phyloP scores from a whole-genome alignment of 2,329 filamentous ascomycete genomes.

The Cryoendolithus antarcticus region DNA sequence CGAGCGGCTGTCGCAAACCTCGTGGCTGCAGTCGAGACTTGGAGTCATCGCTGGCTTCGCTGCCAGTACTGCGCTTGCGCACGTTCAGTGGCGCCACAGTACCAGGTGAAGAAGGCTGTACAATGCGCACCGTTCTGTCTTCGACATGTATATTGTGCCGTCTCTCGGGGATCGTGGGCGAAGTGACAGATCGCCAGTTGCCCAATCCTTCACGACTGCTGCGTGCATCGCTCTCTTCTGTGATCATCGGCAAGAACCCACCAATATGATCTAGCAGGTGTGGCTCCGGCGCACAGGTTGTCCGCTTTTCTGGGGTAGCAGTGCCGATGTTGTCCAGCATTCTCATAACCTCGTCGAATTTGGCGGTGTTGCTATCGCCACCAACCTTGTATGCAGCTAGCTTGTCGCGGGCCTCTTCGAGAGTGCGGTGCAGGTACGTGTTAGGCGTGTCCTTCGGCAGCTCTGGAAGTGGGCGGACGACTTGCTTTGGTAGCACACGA shows the following conservation, averaged over 20 bases:
- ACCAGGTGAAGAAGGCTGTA: constrained; percentile 39
- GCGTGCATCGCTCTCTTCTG: constrained; percentile 32
- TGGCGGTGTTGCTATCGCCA: constrained; percentile 33
- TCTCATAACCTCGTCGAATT: constrained; percentile 48
- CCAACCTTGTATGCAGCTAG: constrained; percentile 40
- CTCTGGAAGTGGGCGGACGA: constrained; percentile 32
- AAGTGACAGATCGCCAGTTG: constrained; percentile 32
- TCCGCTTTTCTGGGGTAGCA: constrained; percentile 25
- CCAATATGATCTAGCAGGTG: constrained; percentile 18
- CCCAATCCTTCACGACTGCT: constrained; percentile 19
- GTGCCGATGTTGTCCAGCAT: constrained; percentile 25
- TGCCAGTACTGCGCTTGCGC: constrained; percentile 33
- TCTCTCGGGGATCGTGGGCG: constrained; percentile 21
- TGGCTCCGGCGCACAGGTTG: constrained; percentile 34
- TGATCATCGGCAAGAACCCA: constrained; percentile 37
- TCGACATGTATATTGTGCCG: constrained; percentile 16
- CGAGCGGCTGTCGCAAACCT: constrained; percentile 11
- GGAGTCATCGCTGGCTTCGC: constrained; percentile 12
- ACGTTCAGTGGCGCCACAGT: constrained; percentile 44
- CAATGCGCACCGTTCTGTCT: constrained; percentile 43
- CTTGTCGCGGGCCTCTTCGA: constrained; percentile 46
- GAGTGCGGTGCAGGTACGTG: constrained; percentile 40
- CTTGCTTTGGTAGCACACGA: constrained; percentile 25
- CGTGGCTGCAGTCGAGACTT: constrained; percentile 8
- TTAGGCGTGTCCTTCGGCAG: constrained; percentile 36